Evolutionary conservation across 73 alveolate species (phyloP).

Genomic region (Uronychia binucleata): DNA sequence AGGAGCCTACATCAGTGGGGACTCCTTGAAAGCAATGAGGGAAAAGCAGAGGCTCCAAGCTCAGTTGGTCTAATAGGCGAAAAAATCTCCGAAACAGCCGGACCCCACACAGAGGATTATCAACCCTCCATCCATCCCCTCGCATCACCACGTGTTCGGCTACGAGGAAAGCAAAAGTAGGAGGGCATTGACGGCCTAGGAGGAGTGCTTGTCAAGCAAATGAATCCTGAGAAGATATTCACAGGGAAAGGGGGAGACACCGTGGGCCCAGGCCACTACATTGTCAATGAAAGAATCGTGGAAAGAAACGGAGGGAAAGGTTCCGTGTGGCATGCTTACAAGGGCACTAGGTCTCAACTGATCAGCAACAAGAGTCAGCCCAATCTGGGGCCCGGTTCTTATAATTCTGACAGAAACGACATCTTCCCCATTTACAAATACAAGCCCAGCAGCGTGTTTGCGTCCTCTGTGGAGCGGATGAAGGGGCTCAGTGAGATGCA

Average conservation of each 20-base stretch:
- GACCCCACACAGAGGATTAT: not conserved
- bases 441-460: constrained; percentile 60
- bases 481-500: constrained; percentile 14
- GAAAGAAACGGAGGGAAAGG: constrained; percentile 31
- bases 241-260: constrained; percentile 50
- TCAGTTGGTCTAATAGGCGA: not conserved
- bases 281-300: constrained; percentile 2
- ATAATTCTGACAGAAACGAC: constrained; percentile 42
- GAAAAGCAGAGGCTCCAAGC: constrained; percentile 13
- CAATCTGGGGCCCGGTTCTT: constrained; percentile 63
- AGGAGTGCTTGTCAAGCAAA: constrained; percentile 58
- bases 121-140: constrained; percentile 59
- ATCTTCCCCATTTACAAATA: constrained; percentile 62
- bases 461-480: constrained; percentile 26
- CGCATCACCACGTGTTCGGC: constrained; percentile 63
- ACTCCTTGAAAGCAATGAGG: constrained; percentile 3
- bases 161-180: constrained; percentile 44
- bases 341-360: constrained; percentile 22
- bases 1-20: constrained; percentile 10
- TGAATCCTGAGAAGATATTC: constrained; percentile 40
- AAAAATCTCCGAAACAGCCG: no score
- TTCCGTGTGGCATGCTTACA: constrained; percentile 38
- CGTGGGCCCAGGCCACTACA: constrained; percentile 69
- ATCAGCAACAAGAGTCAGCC: constrained; percentile 12
- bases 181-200: not conserved